phyloP scores from a whole-genome alignment of 2,329 filamentous ascomycete species.

The Diplocarpon mali region DNA sequence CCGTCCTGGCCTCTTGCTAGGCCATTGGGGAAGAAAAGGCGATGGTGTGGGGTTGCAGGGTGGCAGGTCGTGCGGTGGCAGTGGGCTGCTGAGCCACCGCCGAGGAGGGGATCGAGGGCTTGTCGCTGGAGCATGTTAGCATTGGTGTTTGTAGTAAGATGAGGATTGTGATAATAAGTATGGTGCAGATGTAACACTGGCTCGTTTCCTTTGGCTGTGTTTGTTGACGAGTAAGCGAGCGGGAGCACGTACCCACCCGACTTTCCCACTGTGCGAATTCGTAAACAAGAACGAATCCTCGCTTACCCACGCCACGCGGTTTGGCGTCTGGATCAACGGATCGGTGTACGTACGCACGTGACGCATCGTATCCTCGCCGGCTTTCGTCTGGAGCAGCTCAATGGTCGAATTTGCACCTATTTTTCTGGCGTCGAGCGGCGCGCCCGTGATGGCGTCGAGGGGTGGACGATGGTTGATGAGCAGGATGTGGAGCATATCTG shows the following conservation, averaged over 20 bases:
- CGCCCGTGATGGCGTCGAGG: slow-evolving; percentile 25
- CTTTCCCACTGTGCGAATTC: slow-evolving; percentile 29
- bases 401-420: slow-evolving; percentile 30
- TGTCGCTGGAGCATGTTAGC: slow-evolving; percentile 15
- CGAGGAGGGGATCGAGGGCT: slow-evolving; percentile 20
- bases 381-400: slow-evolving; percentile 27
- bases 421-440: slow-evolving; percentile 22
- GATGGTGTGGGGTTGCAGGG: slow-evolving; percentile 19
- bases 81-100: slow-evolving; percentile 26
- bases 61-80: slow-evolving; percentile 23
- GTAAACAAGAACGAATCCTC: slow-evolving; percentile 29
- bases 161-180: no score
- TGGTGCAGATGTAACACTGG: no score
- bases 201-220: no score
- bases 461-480: slow-evolving; percentile 29
- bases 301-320: slow-evolving; percentile 27
- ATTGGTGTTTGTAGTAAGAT: no score
- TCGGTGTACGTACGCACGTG: slow-evolving; percentile 27
- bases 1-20: slow-evolving; percentile 26
- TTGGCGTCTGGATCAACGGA: slow-evolving; percentile 28
- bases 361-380: slow-evolving; percentile 20
- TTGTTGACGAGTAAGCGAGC: background rate
- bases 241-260: slow-evolving; percentile 17
- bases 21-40: slow-evolving; percentile 27
- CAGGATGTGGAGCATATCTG: slow-evolving; percentile 22